Evolutionary conservation across 345 rosid genomes (phyloP), one percentile per base, ranked within the genome.

Genomic region (Anastatica hierochuntica): DNA sequence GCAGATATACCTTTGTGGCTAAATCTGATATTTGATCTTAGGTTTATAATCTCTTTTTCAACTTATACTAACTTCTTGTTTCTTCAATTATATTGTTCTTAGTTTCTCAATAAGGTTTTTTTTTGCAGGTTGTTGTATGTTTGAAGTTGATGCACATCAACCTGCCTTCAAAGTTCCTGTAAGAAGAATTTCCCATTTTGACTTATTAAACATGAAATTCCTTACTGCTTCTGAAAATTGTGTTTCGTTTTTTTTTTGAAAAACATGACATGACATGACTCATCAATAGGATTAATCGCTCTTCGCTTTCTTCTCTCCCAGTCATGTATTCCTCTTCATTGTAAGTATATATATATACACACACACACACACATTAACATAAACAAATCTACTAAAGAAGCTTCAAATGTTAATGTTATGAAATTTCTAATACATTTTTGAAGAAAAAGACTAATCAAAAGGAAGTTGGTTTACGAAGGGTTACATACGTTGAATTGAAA

Each of bases 1-100:
- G 90, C 88, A 29, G 98, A 92, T 77, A 88, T 92, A 67, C 96
- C 98, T n/a, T 46, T 92, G 85, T 23, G 96, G 98, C 47, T 88
- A 92, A 92, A 75, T 92, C 95, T 49, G 98, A 92, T 68, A 92
- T 88, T 60, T 92, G 98, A 95, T 88, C 95, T 10, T 88, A 55
- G 96, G 98, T 29, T 29, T 29, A 29, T 10, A 46, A 14, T 38
- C 13, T 6, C 27, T 42, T 41, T 11, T n/a, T 41, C n/a, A 19
- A 21, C 10, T 20, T 23, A 20, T 16, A 41, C 36, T 8, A 41
- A 31, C 23, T 40, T 64, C 0, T 17, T 4, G 1, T 15, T 20
- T 26, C 18, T 10, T 35, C 0, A 4, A 5, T 4, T 0, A n/a
- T 13, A 1, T 16, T 37, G 33, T 58, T 49, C 24, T 49, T 57